These are phyloP conservation scores for Boletus smithii DNA, from an alignment of 1,284 basidiomycete species.

Conservation along the genomic window DNA sequence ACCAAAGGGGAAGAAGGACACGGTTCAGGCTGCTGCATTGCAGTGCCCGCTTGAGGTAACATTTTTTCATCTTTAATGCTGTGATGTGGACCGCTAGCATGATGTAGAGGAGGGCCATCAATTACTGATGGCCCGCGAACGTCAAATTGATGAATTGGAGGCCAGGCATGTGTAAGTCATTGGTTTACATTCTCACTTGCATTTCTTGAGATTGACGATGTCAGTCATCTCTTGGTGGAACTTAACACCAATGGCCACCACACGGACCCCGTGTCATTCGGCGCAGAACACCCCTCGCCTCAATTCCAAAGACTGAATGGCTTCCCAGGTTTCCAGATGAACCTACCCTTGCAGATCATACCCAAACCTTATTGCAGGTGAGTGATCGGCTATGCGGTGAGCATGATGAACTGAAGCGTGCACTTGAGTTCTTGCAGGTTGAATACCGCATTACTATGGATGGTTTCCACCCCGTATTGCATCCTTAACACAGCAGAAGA, in stretches of 20 bases:
- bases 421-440: conserved; percentile 67
- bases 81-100: too few species aligned
- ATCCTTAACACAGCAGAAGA: conserved; percentile 27
- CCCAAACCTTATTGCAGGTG: conserved; percentile 57
- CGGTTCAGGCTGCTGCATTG: too few species aligned
- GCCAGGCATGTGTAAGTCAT: conserved; percentile 21
- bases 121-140: conserved; percentile 19
- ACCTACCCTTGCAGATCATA: conserved; percentile 37
- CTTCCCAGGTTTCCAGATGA: conserved; percentile 27
- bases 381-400: conserved; percentile 68
- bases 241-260: conserved; percentile 10
- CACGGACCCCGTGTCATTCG: conserved; percentile 1
- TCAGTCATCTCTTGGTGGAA: conserved; percentile 23
- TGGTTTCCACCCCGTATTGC: conserved; percentile 44
- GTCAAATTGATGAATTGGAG: conserved; percentile 25
- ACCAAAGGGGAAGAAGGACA: too few species aligned
- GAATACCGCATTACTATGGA: conserved; percentile 68
- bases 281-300: conserved; percentile 1
- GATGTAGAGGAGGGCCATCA: conserved; percentile 7
- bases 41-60: too few species aligned
- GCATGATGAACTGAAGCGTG: conserved; percentile 62
- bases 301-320: conserved; percentile 1
- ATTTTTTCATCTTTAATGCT: too few species aligned
- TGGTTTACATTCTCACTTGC: background rate
- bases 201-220: background rate